A percentile compares a stretch with the other conserved stretches of the same genome.
Evolutionary conservation across 352 stramenopile species (phyloP).

Genomic region (Phytophthora parvispora): DNA sequence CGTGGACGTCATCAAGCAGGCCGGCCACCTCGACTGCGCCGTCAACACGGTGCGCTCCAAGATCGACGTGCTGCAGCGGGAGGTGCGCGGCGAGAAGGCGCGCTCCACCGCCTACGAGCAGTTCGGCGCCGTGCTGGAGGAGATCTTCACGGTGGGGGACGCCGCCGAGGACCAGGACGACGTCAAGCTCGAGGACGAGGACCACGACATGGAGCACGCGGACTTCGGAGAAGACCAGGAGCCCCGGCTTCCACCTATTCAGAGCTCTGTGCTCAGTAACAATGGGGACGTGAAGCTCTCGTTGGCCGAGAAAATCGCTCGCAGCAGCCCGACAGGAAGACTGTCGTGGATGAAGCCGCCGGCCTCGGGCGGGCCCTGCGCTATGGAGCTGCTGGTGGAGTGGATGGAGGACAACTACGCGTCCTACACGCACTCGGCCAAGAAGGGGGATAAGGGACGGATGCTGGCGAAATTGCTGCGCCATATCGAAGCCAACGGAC

Average conservation of each 20-base stretch:
- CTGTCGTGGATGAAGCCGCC: constrained; percentile 38
- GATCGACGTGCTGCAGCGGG: constrained; percentile 33
- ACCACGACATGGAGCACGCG: background rate
- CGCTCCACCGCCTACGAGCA: constrained; percentile 36
- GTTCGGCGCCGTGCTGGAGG: constrained; percentile 36
- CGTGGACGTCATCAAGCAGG: constrained; percentile 30
- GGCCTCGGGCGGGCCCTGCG: constrained; percentile 14
- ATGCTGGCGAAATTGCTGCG: constrained; percentile 30
- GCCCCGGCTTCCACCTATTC: background rate
- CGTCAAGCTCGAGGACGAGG: background rate
- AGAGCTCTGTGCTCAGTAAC: no score
- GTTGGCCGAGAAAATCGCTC: constrained; percentile 4
- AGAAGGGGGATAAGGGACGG: constrained; percentile 37
- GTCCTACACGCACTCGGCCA: constrained; percentile 31
- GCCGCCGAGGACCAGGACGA: constrained; percentile 21
- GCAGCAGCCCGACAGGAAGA: constrained; percentile 16
- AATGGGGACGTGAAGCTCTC: background rate
- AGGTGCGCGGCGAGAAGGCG: constrained; percentile 32
- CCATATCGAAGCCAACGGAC: constrained; percentile 26
- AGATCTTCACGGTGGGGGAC: constrained; percentile 42
- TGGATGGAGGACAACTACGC: constrained; percentile 29
- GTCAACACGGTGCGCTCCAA: constrained; percentile 36
- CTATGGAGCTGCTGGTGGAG: constrained; percentile 35
- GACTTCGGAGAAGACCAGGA: background rate
- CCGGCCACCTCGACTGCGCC: constrained; percentile 27